A percentile compares a stretch with the other conserved stretches of the same genome.
Evolutionary conservation across 495 filamentous ascomycete species (phyloP).

Genomic region (Mycothermus thermophilus): DNA sequence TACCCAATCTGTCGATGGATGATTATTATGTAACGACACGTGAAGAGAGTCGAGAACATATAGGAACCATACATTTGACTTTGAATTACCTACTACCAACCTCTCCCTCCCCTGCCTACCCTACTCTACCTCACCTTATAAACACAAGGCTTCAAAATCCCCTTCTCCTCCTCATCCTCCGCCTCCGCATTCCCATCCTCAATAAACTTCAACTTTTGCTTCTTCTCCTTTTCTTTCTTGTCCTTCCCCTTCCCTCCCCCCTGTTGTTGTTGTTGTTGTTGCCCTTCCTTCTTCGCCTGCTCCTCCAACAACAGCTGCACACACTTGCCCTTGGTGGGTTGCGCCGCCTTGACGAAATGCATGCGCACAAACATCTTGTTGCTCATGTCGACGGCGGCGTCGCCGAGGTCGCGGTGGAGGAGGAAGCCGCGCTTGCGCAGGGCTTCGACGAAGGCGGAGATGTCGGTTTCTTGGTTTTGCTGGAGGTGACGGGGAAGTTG

Average conservation of each 20-base stretch:
- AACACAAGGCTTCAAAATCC: slow-evolving; percentile 86
- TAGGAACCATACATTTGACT: too few relatives aligned
- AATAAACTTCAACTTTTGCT: slow-evolving; percentile 44
- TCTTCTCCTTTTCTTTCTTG: slow-evolving; percentile 2
- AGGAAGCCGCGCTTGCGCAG: slow-evolving; percentile 65
- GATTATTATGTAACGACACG: too few relatives aligned
- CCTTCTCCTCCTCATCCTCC: slow-evolving; percentile 44
- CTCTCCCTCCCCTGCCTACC: too few relatives aligned
- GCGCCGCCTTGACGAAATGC: slow-evolving; percentile 70
- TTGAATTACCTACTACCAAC: too few relatives aligned
- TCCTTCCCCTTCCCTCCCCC: slow-evolving; percentile 1
- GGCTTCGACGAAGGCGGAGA: slow-evolving; percentile 77
- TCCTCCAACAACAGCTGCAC: slow-evolving; percentile 15
- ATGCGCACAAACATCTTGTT: slow-evolving; percentile 99
- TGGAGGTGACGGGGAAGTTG: slow-evolving; percentile 19
- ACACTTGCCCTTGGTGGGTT: slow-evolving; percentile 57
- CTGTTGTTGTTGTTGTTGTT: too few relatives aligned
- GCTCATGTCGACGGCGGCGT: slow-evolving; percentile 54
- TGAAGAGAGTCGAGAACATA: too few relatives aligned
- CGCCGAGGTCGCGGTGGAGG: slow-evolving; percentile 40
- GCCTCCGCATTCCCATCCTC: slow-evolving; percentile 38
- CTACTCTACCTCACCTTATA: slow-evolving; percentile 67
- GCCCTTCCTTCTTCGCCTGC: slow-evolving; percentile 10
- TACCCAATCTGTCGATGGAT: too few relatives aligned
- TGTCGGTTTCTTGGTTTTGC: slow-evolving; percentile 56